phyloP scores from a whole-genome alignment of 2,329 filamentous ascomycete genomes.

The Huntiella abstrusa region DNA sequence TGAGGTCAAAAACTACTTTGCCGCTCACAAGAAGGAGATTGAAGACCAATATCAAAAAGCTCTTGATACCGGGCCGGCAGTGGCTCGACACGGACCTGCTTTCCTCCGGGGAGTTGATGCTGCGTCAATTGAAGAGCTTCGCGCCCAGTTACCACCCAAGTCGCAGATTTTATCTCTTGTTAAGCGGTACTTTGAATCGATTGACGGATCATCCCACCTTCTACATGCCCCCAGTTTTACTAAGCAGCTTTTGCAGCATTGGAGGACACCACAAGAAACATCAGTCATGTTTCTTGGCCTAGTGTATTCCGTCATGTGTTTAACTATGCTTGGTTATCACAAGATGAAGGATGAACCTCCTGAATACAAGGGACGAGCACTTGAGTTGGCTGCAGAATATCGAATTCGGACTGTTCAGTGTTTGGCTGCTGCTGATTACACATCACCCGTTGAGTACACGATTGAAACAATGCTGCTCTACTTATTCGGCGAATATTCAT shows the following conservation, averaged over 20 bases:
- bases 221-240: slow-evolving; percentile 76
- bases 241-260: slow-evolving; percentile 45
- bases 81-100: slow-evolving; percentile 46
- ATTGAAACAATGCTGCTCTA: slow-evolving; percentile 65
- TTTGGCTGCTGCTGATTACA: slow-evolving; percentile 58
- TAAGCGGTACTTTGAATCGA: slow-evolving; percentile 76
- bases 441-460: slow-evolving; percentile 52
- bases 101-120: slow-evolving; percentile 61
- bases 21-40: slow-evolving; percentile 69
- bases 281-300: slow-evolving; percentile 62
- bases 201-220: slow-evolving; percentile 51
- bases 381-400: slow-evolving; percentile 45
- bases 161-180: slow-evolving; percentile 71
- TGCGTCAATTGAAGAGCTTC: slow-evolving; percentile 56
- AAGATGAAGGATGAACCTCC: slow-evolving; percentile 63
- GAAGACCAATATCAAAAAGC: slow-evolving; percentile 66
- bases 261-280: slow-evolving; percentile 54
- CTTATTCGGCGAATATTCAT: slow-evolving; percentile 55
- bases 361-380: slow-evolving; percentile 50
- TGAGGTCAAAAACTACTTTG: slow-evolving; percentile 86
- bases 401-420: slow-evolving; percentile 60
- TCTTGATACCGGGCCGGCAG: slow-evolving; percentile 43
- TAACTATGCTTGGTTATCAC: slow-evolving; percentile 63
- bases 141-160: slow-evolving; percentile 62
- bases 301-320: slow-evolving; percentile 55